Evolutionary conservation across 2,329 filamentous ascomycete genomes (phyloP).

Genomic region (Conoideocrella luteorostrata): DNA sequence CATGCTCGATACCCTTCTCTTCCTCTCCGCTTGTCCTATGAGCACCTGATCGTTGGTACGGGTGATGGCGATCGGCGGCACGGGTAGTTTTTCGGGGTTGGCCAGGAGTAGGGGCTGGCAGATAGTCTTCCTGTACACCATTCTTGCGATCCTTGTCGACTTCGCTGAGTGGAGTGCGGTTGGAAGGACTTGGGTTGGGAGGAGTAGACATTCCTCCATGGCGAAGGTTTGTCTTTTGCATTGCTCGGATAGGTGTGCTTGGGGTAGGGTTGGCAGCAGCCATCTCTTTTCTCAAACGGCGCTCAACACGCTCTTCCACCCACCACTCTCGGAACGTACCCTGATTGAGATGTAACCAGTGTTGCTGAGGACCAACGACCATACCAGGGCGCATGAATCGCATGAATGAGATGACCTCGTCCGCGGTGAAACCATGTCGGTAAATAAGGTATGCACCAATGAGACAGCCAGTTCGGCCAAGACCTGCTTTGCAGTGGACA

Average conservation of each 20-base stretch:
- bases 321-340: slow-evolving; percentile 98
- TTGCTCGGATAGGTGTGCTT: slow-evolving; percentile 55
- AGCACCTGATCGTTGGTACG: slow-evolving; percentile 55
- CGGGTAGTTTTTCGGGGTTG: slow-evolving; percentile 87
- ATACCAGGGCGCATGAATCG: slow-evolving; percentile 98
- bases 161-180: slow-evolving; percentile 84
- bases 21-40: slow-evolving; percentile 37
- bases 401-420: slow-evolving; percentile 97
- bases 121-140: slow-evolving; percentile 76
- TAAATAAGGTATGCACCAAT: slow-evolving; percentile 98
- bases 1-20: slow-evolving; percentile 46
- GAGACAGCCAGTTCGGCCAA: slow-evolving; percentile 89
- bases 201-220: slow-evolving; percentile 74
- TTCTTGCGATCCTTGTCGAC: slow-evolving; percentile 74
- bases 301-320: slow-evolving; percentile 80
- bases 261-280: slow-evolving; percentile 42
- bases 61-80: slow-evolving; percentile 67
- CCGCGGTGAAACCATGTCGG: slow-evolving; percentile 92
- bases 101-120: slow-evolving; percentile 90
- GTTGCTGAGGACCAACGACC: slow-evolving; percentile 97
- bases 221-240: slow-evolving; percentile 52
- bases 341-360: slow-evolving; percentile 98
- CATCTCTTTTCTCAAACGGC: slow-evolving; percentile 55
- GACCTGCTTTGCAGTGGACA: slow-evolving; percentile 96
- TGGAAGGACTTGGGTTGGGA: slow-evolving; percentile 68